phyloP scores from a whole-genome alignment of 2,329 filamentous ascomycete species.

The Colletotrichum paranaense region DNA sequence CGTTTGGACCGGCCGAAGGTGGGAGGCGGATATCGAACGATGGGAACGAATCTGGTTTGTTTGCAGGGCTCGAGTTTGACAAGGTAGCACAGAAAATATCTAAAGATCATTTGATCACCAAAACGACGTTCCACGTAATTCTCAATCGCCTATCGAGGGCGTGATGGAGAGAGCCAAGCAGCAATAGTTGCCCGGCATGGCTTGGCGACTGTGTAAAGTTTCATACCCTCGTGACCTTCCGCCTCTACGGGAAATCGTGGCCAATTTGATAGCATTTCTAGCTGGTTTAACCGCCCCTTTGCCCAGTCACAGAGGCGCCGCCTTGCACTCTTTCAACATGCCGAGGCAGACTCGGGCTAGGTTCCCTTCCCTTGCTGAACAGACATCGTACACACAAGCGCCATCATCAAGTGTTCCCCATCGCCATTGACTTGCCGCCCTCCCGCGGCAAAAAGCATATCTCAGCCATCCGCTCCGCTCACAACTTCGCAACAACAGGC shows the following conservation, averaged over 20 bases:
- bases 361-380: not conserved
- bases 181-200: not conserved
- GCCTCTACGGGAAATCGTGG: not conserved
- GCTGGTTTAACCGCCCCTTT: not conserved
- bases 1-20: not conserved
- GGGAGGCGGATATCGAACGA: not conserved
- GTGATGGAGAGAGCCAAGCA: not conserved
- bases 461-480: not conserved
- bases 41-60: not conserved
- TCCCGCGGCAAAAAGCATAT: not conserved
- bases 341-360: not conserved
- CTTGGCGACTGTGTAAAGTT: not conserved
- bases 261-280: slow-evolving; percentile 1
- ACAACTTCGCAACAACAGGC: slow-evolving; percentile 28
- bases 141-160: not conserved
- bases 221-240: too few species aligned
- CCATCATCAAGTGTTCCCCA: too few species aligned
- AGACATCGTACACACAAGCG: not conserved
- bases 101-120: slow-evolving; percentile 27
- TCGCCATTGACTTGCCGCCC: not conserved
- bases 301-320: not conserved
- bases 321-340: not conserved
- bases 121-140: not conserved
- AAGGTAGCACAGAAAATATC: slow-evolving; percentile 3
- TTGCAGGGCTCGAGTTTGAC: not conserved